Evolutionary conservation across 2,329 filamentous ascomycete species (phyloP).

Genomic region (Microcera coccophila): DNA sequence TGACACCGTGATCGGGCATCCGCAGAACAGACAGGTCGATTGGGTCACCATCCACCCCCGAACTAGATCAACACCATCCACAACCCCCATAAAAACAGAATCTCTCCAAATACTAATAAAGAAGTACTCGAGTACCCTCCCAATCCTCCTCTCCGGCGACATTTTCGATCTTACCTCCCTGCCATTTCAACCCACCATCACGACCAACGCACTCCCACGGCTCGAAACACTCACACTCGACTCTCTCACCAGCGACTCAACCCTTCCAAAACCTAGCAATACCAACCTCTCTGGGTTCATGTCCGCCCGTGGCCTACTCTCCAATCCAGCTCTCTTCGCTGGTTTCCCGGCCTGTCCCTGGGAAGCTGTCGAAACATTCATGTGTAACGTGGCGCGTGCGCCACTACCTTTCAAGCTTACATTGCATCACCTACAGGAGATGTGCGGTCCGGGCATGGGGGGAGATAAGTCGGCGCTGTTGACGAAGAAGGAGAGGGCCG

Average conservation of each 20-base stretch:
- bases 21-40: constrained; percentile 52
- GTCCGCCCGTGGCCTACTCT: constrained; percentile 64
- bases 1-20: constrained; percentile 55
- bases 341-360: constrained; percentile 55
- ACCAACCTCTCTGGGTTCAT: constrained; percentile 60
- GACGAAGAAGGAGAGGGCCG: constrained; percentile 51
- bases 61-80: constrained; percentile 58
- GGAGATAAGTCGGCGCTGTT: constrained; percentile 50
- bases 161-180: constrained; percentile 56
- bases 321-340: constrained; percentile 64
- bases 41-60: constrained; percentile 69
- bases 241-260: constrained; percentile 14
- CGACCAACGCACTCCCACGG: constrained; percentile 17
- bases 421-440: constrained; percentile 64
- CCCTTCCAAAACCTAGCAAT: constrained; percentile 34
- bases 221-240: constrained; percentile 30
- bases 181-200: constrained; percentile 37
- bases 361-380: constrained; percentile 60
- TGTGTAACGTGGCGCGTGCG: constrained; percentile 52
- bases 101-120: constrained; percentile 55
- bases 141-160: constrained; percentile 66
- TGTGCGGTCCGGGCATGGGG: constrained; percentile 57
- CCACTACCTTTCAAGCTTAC: constrained; percentile 62
- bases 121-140: constrained; percentile 52
- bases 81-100: constrained; percentile 57